These are phyloP conservation scores for Kodamaea suecica DNA, from an alignment of 1,139 yeast species.

Conservation along the genomic window DNA sequence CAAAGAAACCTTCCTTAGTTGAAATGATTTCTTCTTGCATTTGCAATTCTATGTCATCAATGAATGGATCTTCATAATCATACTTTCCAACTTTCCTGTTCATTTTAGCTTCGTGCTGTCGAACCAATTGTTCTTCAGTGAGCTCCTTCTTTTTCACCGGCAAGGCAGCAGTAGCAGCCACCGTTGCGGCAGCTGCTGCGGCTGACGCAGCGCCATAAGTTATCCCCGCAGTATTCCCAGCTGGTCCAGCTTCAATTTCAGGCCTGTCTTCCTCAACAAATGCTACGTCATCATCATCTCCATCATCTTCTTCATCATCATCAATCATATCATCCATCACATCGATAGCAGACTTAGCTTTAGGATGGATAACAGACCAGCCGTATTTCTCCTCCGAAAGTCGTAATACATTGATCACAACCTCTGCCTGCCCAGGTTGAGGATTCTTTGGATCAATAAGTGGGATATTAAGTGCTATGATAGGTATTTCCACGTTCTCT, in stretches of 20 bases:
- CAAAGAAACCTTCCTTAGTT: slow-evolving; percentile 94
- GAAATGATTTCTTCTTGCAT: slow-evolving; percentile 94
- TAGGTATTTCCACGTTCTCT: slow-evolving; percentile 30
- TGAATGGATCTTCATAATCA: slow-evolving; percentile 91
- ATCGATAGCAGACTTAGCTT: slow-evolving; percentile 58
- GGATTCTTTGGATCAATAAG: slow-evolving; percentile 48
- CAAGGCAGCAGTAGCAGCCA: not conserved
- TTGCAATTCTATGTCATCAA: slow-evolving; percentile 87
- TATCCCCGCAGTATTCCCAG: not conserved
- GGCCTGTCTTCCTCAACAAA: slow-evolving; percentile 40
- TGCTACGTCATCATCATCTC: slow-evolving; percentile 41
- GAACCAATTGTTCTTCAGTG: slow-evolving; percentile 46
- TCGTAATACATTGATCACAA: slow-evolving; percentile 72
- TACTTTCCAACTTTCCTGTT: slow-evolving; percentile 82
- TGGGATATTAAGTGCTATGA: slow-evolving; percentile 61
- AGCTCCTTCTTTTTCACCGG: slow-evolving; percentile 32
- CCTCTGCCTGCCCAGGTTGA: slow-evolving; percentile 65
- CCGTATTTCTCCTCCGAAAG: slow-evolving; percentile 88
- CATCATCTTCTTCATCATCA: slow-evolving; percentile 57
- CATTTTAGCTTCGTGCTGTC: slow-evolving; percentile 45
- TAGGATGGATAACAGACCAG: slow-evolving; percentile 69
- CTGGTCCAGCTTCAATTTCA: not conserved
- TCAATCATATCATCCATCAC: slow-evolving; percentile 60
- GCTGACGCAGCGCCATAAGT: slow-evolving; percentile 2
- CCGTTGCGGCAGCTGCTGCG: slow-evolving; percentile 4